Evolutionary conservation across 495 filamentous ascomycete species (phyloP).

Genomic region (Amorphotheca resinae): DNA sequence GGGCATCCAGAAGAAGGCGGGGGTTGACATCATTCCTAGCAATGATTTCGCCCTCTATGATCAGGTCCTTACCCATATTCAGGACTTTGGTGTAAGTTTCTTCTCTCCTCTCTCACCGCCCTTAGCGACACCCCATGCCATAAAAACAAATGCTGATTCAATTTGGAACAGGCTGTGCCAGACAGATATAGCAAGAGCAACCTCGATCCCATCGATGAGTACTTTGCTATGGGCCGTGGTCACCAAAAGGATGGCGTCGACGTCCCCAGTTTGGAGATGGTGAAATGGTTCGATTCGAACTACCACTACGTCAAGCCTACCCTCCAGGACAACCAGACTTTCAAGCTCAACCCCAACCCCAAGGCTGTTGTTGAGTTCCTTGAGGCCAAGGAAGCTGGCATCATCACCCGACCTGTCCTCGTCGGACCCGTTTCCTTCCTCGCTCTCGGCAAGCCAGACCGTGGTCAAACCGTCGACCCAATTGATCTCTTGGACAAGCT

Average conservation of each 20-base stretch:
- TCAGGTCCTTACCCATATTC: conserved; percentile 96
- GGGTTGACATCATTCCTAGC: conserved; percentile 93
- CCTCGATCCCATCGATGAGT: conserved; percentile 81
- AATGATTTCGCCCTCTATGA: conserved; percentile 99
- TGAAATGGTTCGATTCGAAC: conserved; percentile 99
- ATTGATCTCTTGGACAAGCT: conserved; percentile 87
- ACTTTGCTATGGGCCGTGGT: conserved; percentile 99
- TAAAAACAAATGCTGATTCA: conserved; percentile 14
- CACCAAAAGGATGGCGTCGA: conserved; percentile 88
- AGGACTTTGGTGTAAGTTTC: conserved; percentile 80
- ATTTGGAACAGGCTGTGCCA: conserved; percentile 53
- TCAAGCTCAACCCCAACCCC: conserved; percentile 74
- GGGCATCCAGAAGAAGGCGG: conserved; percentile 97
- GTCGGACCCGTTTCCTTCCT: conserved; percentile 96
- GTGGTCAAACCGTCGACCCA: conserved; percentile 79
- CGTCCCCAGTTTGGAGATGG: conserved; percentile 94
- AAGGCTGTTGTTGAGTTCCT: conserved; percentile 91
- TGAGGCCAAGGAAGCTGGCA: conserved; percentile 93
- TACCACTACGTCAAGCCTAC: conserved; percentile 99
- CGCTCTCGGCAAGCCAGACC: conserved; percentile 89
- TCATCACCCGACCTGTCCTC: conserved; percentile 84
- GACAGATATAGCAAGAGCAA: conserved; percentile 80
- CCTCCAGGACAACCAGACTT: conserved; percentile 86
- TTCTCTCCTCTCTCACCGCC: neutral
- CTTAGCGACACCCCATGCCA: too few species aligned